Evolutionary conservation across 225 moss, liverwort and hornwort genomes (phyloP), one percentile per base, ranked within the genome.

Genomic region (Anthoceros angustus): DNA sequence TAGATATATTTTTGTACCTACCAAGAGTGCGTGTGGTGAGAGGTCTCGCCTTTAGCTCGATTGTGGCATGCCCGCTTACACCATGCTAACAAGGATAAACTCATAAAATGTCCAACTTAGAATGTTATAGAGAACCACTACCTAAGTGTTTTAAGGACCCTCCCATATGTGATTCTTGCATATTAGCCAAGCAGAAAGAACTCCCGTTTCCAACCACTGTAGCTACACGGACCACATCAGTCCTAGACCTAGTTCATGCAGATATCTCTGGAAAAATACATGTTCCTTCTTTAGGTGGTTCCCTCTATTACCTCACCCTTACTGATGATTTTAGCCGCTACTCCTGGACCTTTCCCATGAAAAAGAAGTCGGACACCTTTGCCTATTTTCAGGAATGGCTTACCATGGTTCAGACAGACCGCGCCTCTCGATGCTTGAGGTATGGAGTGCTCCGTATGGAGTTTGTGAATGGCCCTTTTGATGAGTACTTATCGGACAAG

Each of bases 61-160:
- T n/a, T n/a, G n/a, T n/a, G n/a, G n/a, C n/a, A n/a, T n/a, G n/a
- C n/a, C n/a, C n/a, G n/a, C n/a, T n/a, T n/a, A n/a, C n/a, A n/a
- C n/a, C n/a, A n/a, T n/a, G n/a, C n/a, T n/a, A n/a, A n/a, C 43
- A 45, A 45, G 43, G 43, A 45, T 14, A 45, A 45, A 45, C 43
- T 45, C 43, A 45, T 45, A 45, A 45, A 45, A 45, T 45, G 43
- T 45, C 43, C 43, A 45, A 45, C 43, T 45, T 45, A 45, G 43
- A 45, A 9, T 45, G 43, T 45, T 45, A 45, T 45, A 45, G 43
- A 45, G 43, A 45, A 45, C 43, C 43, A n/a, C n/a, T n/a, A n/a
- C n/a, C n/a, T n/a, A n/a, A n/a, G n/a, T n/a, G n/a, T n/a, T n/a
- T n/a, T n/a, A 45, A 45, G 43, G 43, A 45, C 43, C 43, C 14